Percentiles rank a stretch among this genome's conserved stretches.
Conservation (phyloP, 495 filamentous ascomycete genomes). For the Penicillium ochrochloron region DNA sequence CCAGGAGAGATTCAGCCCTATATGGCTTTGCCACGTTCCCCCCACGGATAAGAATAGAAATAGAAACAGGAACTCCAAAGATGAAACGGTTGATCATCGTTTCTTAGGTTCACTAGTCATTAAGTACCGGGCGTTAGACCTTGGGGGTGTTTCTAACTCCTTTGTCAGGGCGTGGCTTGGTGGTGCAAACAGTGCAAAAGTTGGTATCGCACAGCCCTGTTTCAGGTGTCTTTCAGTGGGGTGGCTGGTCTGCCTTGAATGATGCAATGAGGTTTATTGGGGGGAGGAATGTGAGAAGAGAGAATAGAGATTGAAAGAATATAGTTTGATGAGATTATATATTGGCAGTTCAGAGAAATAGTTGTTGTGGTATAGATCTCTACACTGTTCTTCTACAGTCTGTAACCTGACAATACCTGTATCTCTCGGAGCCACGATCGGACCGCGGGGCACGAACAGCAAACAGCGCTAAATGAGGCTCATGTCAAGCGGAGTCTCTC, state of each 20-base stretch:
- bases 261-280: background rate
- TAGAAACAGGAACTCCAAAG: constrained; percentile 2
- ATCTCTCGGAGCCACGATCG: constrained; percentile 3
- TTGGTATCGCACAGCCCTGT: constrained; percentile 5
- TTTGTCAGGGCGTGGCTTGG: background rate
- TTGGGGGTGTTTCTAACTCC: too few relatives aligned
- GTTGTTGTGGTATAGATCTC: background rate
- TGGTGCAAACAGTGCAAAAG: constrained; percentile 5
- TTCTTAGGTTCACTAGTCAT: constrained; percentile 1
- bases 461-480: constrained; percentile 24
- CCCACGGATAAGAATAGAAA: constrained; percentile 18
- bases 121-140: background rate
- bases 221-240: background rate
- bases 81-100: background rate
- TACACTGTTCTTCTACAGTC: too few relatives aligned
- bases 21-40: constrained; percentile 11
- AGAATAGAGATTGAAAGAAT: background rate
- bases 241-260: constrained; percentile 2
- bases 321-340: background rate
- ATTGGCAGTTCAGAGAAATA: background rate
- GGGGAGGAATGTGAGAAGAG: background rate
- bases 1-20: constrained; percentile 18
- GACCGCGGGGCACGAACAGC: background rate
- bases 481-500: constrained; percentile 10
- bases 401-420: too few relatives aligned